These are phyloP conservation scores for Ramalina intermedia DNA, from an alignment of 495 filamentous ascomycete species.

Conservation along the genomic window DNA sequence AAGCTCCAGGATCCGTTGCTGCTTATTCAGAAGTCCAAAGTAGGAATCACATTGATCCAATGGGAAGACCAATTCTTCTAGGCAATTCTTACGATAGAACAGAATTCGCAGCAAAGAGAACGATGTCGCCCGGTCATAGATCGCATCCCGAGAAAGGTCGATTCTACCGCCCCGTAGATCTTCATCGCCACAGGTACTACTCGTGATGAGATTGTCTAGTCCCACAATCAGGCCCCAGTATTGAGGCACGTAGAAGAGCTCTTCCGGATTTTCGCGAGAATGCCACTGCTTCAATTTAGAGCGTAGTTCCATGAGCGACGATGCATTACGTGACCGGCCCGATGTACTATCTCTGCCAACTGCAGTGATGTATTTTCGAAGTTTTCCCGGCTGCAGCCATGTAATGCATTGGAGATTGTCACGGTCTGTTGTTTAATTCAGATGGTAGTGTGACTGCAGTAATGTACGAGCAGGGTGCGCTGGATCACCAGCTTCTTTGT, in stretches of 20 bases:
- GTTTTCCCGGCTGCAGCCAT: neutral
- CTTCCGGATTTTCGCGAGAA: neutral
- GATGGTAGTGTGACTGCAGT: conserved; percentile 8
- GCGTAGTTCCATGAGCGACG: too few relatives aligned
- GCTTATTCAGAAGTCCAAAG: conserved; percentile 4
- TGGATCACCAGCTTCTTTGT: neutral
- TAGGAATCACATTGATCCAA: conserved; percentile 3
- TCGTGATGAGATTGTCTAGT: conserved; percentile 5
- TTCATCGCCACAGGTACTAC: neutral
- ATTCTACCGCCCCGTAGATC: neutral
- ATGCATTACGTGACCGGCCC: neutral
- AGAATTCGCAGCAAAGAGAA: conserved; percentile 1
- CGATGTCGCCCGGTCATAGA: neutral
- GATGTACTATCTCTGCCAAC: neutral
- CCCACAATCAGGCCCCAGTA: conserved; percentile 6
- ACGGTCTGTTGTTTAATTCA: conserved; percentile 3
- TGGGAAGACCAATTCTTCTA: conserved; percentile 1
- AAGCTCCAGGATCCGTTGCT: neutral
- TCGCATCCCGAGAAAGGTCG: neutral
- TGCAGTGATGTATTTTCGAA: neutral
- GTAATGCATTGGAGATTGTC: conserved; percentile 7
- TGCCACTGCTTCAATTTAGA: too few relatives aligned
- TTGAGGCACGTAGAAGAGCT: conserved; percentile 9
- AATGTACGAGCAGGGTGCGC: conserved; percentile 8
- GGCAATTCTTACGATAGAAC: neutral